Conservation (phyloP, 495 filamentous ascomycete genomes). For the Arthonia radiata region DNA sequence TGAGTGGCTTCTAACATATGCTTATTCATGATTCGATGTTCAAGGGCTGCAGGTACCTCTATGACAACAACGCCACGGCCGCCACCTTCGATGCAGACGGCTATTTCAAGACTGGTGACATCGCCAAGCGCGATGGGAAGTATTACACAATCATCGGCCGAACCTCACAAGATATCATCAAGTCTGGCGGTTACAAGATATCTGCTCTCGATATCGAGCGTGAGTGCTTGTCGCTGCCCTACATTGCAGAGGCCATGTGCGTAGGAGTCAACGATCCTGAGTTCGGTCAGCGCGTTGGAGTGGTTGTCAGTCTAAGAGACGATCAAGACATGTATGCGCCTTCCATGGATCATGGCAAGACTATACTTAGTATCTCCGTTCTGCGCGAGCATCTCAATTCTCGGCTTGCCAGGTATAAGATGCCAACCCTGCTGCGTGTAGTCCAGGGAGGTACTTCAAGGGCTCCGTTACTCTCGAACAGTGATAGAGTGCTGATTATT, state of each 20-base stretch:
- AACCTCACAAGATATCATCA: conserved; percentile 21
- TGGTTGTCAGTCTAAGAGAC: conserved; percentile 16
- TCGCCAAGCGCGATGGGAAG: conserved; percentile 19
- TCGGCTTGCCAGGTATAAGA: conserved; percentile 20
- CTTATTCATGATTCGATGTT: conserved; percentile 4
- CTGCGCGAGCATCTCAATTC: conserved; percentile 17
- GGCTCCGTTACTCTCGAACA: no score
- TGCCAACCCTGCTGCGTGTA: conserved; percentile 21
- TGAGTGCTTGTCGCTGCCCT: conserved; percentile 16
- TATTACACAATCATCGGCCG: conserved; percentile 25
- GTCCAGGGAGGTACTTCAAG: no score
- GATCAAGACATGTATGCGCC: conserved; percentile 5
- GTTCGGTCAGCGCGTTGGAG: conserved; percentile 26
- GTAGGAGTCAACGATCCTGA: conserved; percentile 21
- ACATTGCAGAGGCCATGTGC: conserved; percentile 20
- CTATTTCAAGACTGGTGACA: conserved; percentile 24
- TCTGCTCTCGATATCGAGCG: conserved; percentile 20
- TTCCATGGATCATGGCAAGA: conserved; percentile 2
- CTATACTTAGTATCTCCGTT: conserved; percentile 15
- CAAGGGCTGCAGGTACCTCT: conserved; percentile 22
- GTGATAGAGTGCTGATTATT: no score
- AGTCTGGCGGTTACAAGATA: conserved; percentile 22
- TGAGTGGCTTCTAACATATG: neutral
- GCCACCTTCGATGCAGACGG: conserved; percentile 18
- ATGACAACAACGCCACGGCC: conserved; percentile 15